A percentile compares a stretch with the other conserved stretches of the same genome.
Conservation (phyloP, 441 rosid species). For the Pelargonium australe region DNA sequence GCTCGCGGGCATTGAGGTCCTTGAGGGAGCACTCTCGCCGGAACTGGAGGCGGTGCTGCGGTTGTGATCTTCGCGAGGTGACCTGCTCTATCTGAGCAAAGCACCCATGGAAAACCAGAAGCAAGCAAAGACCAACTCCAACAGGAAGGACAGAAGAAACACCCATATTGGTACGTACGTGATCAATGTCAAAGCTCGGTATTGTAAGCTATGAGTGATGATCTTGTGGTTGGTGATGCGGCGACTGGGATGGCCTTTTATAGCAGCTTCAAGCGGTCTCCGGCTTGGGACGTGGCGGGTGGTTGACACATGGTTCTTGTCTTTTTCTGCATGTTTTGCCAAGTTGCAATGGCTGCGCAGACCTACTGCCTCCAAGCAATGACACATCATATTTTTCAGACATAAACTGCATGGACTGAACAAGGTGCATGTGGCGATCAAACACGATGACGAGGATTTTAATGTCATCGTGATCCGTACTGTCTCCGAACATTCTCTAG, state of each 20-base stretch:
- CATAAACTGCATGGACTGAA: too few relatives aligned
- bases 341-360: background rate
- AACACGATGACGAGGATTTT: too few relatives aligned
- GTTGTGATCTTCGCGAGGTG: background rate
- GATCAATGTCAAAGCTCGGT: too few relatives aligned
- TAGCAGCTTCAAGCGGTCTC: background rate
- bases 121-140: slow-evolving; percentile 25
- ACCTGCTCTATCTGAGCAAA: slow-evolving; percentile 25
- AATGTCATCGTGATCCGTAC: too few relatives aligned
- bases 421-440: too few relatives aligned
- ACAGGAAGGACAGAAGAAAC: slow-evolving; percentile 19
- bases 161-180: slow-evolving; percentile 15
- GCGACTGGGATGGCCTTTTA: slow-evolving; percentile 17
- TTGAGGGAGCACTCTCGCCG: slow-evolving; percentile 15
- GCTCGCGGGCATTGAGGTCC: slow-evolving; percentile 16
- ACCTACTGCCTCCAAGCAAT: too few relatives aligned
- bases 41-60: slow-evolving; percentile 15
- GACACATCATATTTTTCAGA: too few relatives aligned
- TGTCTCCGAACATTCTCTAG: too few relatives aligned
- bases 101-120: slow-evolving; percentile 25
- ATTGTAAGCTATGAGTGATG: too few relatives aligned
- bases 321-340: slow-evolving; percentile 10
- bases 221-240: background rate
- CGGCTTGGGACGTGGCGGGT: slow-evolving; percentile 22
- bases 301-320: too few relatives aligned